A percentile compares a stretch with the other conserved stretches of the same genome.
These are phyloP conservation scores for Geosmithia putterillii DNA, from an alignment of 2,329 filamentous ascomycete species.

Conservation along the genomic window DNA sequence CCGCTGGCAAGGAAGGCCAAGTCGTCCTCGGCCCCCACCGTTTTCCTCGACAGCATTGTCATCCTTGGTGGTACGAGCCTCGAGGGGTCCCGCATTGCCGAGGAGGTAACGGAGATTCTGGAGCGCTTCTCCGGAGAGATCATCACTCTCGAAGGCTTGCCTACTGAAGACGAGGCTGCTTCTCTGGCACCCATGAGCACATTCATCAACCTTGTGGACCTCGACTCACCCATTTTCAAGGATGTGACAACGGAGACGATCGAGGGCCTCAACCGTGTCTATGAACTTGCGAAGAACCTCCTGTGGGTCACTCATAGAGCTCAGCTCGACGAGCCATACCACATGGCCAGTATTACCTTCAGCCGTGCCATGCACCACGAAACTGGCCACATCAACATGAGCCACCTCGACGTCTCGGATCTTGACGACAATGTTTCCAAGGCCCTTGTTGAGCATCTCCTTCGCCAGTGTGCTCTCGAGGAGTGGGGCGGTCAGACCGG, in stretches of 20 bases:
- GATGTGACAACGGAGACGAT: constrained; percentile 1
- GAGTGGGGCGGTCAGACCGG: constrained; percentile 2
- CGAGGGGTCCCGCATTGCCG: constrained; percentile 3
- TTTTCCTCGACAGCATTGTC: constrained; percentile 2
- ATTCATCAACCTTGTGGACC: constrained; percentile 5
- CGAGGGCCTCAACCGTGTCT: constrained; percentile 2
- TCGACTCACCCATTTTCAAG: constrained; percentile 5
- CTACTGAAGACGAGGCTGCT: constrained; percentile 2
- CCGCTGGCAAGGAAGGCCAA: not conserved
- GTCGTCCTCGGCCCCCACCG: not conserved
- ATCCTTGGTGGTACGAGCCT: constrained; percentile 3
- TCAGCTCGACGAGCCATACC: constrained; percentile 3
- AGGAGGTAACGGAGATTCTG: constrained; percentile 2
- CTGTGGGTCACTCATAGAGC: constrained; percentile 4
- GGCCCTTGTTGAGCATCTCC: constrained; percentile 3
- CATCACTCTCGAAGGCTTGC: constrained; percentile 2
- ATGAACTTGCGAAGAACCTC: constrained; percentile 3
- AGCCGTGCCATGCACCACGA: constrained; percentile 3
- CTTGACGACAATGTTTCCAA: constrained; percentile 2
- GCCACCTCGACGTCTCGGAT: constrained; percentile 4
- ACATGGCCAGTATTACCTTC: constrained; percentile 4
- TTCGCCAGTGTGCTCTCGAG: constrained; percentile 3
- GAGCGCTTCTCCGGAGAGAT: constrained; percentile 3
- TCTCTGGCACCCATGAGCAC: constrained; percentile 3
- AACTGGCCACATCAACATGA: constrained; percentile 3